Percentiles rank a stretch among this genome's conserved stretches.
These are phyloP conservation scores for Aspergillus coremiiformis DNA, from an alignment of 495 filamentous ascomycete genomes.

Conservation along the genomic window DNA sequence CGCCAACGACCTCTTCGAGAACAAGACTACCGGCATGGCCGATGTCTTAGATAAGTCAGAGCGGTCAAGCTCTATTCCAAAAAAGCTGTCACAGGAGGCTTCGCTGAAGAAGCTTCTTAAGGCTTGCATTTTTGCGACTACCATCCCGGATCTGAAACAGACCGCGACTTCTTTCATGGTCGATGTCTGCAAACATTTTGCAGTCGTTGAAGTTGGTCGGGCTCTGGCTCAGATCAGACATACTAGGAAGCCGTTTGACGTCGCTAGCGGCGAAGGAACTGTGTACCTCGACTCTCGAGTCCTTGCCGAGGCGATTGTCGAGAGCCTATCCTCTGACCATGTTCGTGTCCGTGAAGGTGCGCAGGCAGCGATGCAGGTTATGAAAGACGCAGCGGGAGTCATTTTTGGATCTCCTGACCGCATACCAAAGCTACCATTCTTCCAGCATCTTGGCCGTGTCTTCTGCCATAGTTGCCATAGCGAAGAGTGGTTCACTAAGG, in stretches of 20 bases:
- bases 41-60: slow-evolving; percentile 60
- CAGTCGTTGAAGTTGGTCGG: slow-evolving; percentile 80
- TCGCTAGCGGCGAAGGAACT: slow-evolving; percentile 76
- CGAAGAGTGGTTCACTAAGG: slow-evolving; percentile 96
- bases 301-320: slow-evolving; percentile 79
- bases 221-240: slow-evolving; percentile 70
- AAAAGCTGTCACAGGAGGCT: slow-evolving; percentile 75
- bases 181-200: slow-evolving; percentile 81
- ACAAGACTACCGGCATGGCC: slow-evolving; percentile 57
- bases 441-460: slow-evolving; percentile 65
- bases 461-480: slow-evolving; percentile 94
- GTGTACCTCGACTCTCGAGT: slow-evolving; percentile 77
- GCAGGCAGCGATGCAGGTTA: slow-evolving; percentile 62
- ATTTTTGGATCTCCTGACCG: slow-evolving; percentile 72
- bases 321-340: slow-evolving; percentile 78
- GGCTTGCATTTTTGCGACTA: slow-evolving; percentile 78
- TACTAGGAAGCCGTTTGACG: slow-evolving; percentile 66
- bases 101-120: slow-evolving; percentile 80
- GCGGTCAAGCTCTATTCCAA: slow-evolving; percentile 70
- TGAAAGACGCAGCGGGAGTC: slow-evolving; percentile 67
- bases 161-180: slow-evolving; percentile 65
- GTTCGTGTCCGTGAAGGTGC: slow-evolving; percentile 75
- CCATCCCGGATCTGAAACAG: slow-evolving; percentile 67
- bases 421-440: slow-evolving; percentile 69
- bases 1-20: slow-evolving; percentile 71